phyloP scores from a whole-genome alignment of 1,284 basidiomycete species.

The Heterobasidion annosum region DNA sequence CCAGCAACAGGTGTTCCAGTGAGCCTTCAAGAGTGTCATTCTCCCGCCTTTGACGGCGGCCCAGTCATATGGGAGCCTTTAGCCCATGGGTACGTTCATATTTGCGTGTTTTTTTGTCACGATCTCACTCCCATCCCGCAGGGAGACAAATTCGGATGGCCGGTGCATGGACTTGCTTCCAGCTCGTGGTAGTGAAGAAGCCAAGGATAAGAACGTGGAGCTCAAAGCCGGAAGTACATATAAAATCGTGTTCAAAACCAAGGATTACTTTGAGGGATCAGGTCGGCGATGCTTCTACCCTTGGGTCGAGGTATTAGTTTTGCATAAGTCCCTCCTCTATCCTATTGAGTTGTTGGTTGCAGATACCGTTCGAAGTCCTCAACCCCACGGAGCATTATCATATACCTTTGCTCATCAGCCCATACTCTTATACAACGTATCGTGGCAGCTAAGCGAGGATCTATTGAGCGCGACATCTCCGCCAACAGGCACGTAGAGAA shows the following conservation, averaged over 20 bases:
- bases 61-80: slow-evolving; percentile 40
- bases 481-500: too few relatives aligned
- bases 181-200: slow-evolving; percentile 31
- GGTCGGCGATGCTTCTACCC: slow-evolving; percentile 77
- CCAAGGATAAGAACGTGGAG: slow-evolving; percentile 28
- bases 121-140: slow-evolving; percentile 18
- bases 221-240: slow-evolving; percentile 53
- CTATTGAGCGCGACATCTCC: too few relatives aligned
- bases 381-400: slow-evolving; percentile 80
- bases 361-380: slow-evolving; percentile 73
- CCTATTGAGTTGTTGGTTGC: slow-evolving; percentile 1
- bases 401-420: slow-evolving; percentile 85
- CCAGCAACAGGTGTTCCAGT: slow-evolving; percentile 68
- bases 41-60: slow-evolving; percentile 17
- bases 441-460: slow-evolving; percentile 58
- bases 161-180: slow-evolving; percentile 67
- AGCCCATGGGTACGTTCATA: slow-evolving; percentile 45
- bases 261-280: slow-evolving; percentile 67
- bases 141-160: slow-evolving; percentile 75
- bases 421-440: slow-evolving; percentile 90
- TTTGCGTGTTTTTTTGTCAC: not conserved
- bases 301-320: slow-evolving; percentile 64
- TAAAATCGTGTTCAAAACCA: slow-evolving; percentile 81
- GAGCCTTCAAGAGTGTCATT: slow-evolving; percentile 39
- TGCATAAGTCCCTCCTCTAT: not conserved